These are phyloP conservation scores for Nicotiana obtusifolia DNA, from an alignment of 257 asterid species.

Conservation along the genomic window DNA sequence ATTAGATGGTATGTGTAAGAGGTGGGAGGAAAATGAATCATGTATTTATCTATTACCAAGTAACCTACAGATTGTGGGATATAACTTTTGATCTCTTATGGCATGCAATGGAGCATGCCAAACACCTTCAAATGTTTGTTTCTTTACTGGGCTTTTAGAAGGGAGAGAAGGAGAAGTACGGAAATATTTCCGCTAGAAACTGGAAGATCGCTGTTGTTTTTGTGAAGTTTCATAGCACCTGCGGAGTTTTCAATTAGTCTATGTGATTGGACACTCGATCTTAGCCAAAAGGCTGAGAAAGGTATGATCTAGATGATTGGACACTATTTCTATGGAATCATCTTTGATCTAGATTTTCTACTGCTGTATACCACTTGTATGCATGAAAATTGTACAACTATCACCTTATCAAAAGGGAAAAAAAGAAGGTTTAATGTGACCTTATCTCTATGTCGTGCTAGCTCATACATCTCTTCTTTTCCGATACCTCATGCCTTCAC, in stretches of 20 bases:
- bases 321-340: not conserved
- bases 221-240: not conserved
- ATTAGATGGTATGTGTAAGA: not conserved
- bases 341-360: not conserved
- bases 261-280: not conserved
- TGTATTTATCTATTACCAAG: not conserved
- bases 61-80: not conserved
- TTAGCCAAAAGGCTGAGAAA: too few species aligned
- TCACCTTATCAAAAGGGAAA: not conserved
- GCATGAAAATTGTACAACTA: not conserved
- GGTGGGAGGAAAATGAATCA: not conserved
- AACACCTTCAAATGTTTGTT: not conserved
- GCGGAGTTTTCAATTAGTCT: not conserved
- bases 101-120: not conserved
- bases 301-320: not conserved
- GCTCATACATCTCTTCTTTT: not conserved
- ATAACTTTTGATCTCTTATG: not conserved
- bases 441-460: not conserved
- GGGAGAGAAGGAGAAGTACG: not conserved
- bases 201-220: not conserved
- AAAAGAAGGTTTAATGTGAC: not conserved
- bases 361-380: not conserved
- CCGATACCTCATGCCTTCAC: not conserved
- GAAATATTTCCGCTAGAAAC: not conserved
- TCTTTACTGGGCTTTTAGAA: not conserved